phyloP scores from a whole-genome alignment of 23 red algal species.

The Gracilaria vermiculophylla region DNA sequence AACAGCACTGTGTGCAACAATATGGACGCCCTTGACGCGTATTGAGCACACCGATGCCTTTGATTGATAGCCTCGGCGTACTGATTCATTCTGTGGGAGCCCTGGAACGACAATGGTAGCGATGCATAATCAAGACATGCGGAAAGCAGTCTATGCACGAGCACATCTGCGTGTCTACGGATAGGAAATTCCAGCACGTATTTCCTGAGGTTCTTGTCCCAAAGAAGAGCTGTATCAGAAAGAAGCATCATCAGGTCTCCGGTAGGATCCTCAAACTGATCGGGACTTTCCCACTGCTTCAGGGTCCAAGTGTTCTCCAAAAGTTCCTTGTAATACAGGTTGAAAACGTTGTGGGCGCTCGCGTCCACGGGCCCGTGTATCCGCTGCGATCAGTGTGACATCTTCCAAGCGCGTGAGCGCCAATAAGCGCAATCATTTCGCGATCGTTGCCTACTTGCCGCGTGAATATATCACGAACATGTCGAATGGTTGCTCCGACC shows the following conservation, averaged over 20 bases:
- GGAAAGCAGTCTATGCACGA: conserved; percentile 91
- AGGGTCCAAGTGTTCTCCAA: conserved; percentile 69
- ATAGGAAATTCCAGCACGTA: conserved; percentile 88
- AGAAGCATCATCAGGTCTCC: conserved; percentile 77
- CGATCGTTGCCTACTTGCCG: conserved; percentile 86
- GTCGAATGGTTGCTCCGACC: conserved; percentile 59
- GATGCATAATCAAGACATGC: conserved; percentile 80
- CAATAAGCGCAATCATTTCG: conserved; percentile 83
- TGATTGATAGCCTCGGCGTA: conserved; percentile 90
- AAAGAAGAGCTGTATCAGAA: conserved; percentile 78
- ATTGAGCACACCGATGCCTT: conserved; percentile 92
- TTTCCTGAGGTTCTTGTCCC: conserved; percentile 80
- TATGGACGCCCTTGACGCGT: conserved; percentile 74
- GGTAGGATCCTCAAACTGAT: conserved; percentile 74
- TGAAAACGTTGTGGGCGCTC: conserved; percentile 77
- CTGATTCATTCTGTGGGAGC: conserved; percentile 68
- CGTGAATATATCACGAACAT: conserved; percentile 75
- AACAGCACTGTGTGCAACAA: conserved; percentile 82
- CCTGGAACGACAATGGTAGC: conserved; percentile 61
- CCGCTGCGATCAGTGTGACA: conserved; percentile 74
- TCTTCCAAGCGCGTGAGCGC: conserved; percentile 81
- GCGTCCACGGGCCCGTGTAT: conserved; percentile 64
- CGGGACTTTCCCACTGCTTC: conserved; percentile 58
- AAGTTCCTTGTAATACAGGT: conserved; percentile 76
- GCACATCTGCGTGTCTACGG: conserved; percentile 93